A percentile compares a stretch with the other conserved stretches of the same genome.
Evolutionary conservation across 2,329 filamentous ascomycete species (phyloP).

Genomic region (Rhynchosporium graminicola): DNA sequence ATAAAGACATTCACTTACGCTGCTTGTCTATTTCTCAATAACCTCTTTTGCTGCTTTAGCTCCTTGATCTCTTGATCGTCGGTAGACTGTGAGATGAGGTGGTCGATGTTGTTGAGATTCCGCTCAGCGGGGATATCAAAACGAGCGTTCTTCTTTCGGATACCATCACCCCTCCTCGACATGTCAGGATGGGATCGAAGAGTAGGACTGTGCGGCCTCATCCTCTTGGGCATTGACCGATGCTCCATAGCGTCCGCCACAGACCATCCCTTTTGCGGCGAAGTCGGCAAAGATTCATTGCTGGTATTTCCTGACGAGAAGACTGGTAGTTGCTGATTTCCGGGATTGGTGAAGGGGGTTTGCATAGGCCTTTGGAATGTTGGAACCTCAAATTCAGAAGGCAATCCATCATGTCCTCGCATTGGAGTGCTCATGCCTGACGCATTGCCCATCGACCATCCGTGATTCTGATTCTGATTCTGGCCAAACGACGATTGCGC

Average conservation of each 20-base stretch:
- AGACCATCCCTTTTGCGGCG: slow-evolving; percentile 61
- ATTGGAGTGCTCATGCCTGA: slow-evolving; percentile 76
- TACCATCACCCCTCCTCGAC: slow-evolving; percentile 53
- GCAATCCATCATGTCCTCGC: slow-evolving; percentile 65
- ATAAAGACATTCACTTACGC: slow-evolving; percentile 65
- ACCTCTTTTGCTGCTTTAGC: slow-evolving; percentile 95
- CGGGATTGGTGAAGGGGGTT: slow-evolving; percentile 56
- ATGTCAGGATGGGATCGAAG: slow-evolving; percentile 76
- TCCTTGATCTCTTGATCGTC: slow-evolving; percentile 96
- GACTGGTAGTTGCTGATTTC: slow-evolving; percentile 52
- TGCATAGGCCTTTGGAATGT: slow-evolving; percentile 55
- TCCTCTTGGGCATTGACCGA: slow-evolving; percentile 55
- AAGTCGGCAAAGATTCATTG: slow-evolving; percentile 54
- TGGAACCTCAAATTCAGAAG: slow-evolving; percentile 56
- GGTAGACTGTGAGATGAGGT: slow-evolving; percentile 82
- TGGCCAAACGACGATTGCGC: slow-evolving; percentile 47
- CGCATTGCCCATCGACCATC: slow-evolving; percentile 45
- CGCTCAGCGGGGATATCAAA: slow-evolving; percentile 96
- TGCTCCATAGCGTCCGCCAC: slow-evolving; percentile 51
- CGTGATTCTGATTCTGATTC: slow-evolving; percentile 30
- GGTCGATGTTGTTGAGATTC: slow-evolving; percentile 92
- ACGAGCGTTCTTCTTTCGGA: slow-evolving; percentile 97
- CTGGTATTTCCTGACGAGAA: slow-evolving; percentile 52
- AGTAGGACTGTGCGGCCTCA: slow-evolving; percentile 65
- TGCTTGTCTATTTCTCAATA: slow-evolving; percentile 93